Conservation (phyloP, 2,329 filamentous ascomycete species). For the Byssothecium circinans region DNA sequence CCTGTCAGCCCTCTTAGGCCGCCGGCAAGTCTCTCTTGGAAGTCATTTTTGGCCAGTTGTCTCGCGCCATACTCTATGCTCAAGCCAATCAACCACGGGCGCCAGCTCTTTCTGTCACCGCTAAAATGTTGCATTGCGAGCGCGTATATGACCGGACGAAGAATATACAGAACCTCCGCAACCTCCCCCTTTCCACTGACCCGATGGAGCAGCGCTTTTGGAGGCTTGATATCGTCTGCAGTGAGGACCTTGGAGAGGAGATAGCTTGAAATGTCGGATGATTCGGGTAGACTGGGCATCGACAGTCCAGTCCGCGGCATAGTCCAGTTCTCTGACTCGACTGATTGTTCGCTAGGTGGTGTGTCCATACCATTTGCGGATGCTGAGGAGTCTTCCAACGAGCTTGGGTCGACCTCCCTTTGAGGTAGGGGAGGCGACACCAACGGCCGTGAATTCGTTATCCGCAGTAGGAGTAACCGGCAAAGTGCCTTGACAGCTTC, state of each 20-base stretch:
- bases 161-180: slow-evolving; percentile 88
- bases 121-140: slow-evolving; percentile 74
- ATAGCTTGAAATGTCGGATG: slow-evolving; percentile 81
- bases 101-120: slow-evolving; percentile 77
- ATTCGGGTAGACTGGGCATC: slow-evolving; percentile 78
- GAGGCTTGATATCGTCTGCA: slow-evolving; percentile 94
- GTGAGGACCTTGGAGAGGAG: slow-evolving; percentile 88
- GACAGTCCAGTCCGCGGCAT: slow-evolving; percentile 94
- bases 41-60: slow-evolving; percentile 73
- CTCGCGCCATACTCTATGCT: slow-evolving; percentile 84
- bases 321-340: slow-evolving; percentile 64
- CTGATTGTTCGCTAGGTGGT: slow-evolving; percentile 43
- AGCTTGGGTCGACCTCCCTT: slow-evolving; percentile 72
- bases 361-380: slow-evolving; percentile 52
- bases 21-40: slow-evolving; percentile 64
- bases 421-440: slow-evolving; percentile 84
- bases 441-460: slow-evolving; percentile 81
- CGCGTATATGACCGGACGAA: slow-evolving; percentile 86
- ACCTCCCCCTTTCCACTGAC: slow-evolving; percentile 73
- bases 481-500: slow-evolving; percentile 87
- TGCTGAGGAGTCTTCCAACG: slow-evolving; percentile 54
- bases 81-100: slow-evolving; percentile 86
- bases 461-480: slow-evolving; percentile 73
- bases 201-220: slow-evolving; percentile 80
- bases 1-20: slow-evolving; percentile 77